Evolutionary conservation across 2,329 filamentous ascomycete genomes (phyloP).

Genomic region (Verticillium isaacii): DNA sequence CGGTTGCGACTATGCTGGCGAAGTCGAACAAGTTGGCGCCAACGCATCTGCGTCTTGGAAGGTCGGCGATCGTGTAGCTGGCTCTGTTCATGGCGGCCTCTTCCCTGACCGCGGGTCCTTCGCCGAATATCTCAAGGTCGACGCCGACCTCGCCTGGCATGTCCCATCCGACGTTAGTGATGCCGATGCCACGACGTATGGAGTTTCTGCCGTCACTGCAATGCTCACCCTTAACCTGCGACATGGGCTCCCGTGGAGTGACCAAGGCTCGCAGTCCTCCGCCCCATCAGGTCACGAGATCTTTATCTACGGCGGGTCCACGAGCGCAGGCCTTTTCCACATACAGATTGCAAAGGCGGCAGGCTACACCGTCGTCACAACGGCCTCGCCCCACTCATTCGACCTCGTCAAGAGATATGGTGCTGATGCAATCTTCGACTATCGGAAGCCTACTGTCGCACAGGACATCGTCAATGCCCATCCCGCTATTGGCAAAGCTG

Average conservation of each 20-base stretch:
- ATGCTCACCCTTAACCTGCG: conserved; percentile 10
- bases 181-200: conserved; percentile 41
- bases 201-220: conserved; percentile 36
- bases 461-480: conserved; percentile 16
- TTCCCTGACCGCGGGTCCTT: conserved; percentile 27
- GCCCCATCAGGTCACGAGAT: conserved; percentile 23
- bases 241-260: not conserved
- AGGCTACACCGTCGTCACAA: conserved; percentile 23
- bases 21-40: conserved; percentile 39
- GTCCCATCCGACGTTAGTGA: conserved; percentile 38
- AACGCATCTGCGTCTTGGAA: conserved; percentile 36
- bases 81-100: conserved; percentile 28
- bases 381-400: conserved; percentile 26
- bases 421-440: conserved; percentile 26
- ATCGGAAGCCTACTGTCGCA: conserved; percentile 15
- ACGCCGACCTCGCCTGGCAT: conserved; percentile 35
- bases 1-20: conserved; percentile 43
- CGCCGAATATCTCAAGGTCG: conserved; percentile 30
- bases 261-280: not conserved
- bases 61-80: conserved; percentile 41
- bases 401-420: conserved; percentile 25
- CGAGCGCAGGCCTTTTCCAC: conserved; percentile 46
- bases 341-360: conserved; percentile 31
- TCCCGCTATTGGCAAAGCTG: conserved; percentile 20
- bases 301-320: conserved; percentile 39